A percentile compares a stretch with the other conserved stretches of the same genome.
phyloP scores from a whole-genome alignment of 2,329 filamentous ascomycete species.

The Coniosporium tulheliwenetii region DNA sequence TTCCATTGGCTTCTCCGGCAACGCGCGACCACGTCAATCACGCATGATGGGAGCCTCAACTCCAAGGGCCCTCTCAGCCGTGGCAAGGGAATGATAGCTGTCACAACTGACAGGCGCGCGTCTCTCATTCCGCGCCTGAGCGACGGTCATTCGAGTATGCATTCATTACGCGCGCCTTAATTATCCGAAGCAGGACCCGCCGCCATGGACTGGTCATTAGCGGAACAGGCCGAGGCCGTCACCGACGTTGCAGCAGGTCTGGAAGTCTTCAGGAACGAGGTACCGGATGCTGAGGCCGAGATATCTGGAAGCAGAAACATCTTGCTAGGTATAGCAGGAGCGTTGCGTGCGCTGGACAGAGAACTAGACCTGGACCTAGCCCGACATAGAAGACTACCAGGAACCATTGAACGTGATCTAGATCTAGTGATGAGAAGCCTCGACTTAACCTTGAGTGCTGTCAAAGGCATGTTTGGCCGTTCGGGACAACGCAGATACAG shows the following conservation, averaged over 20 bases:
- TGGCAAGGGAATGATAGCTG: too few species aligned
- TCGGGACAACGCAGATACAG: too few species aligned
- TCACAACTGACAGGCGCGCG: too few species aligned
- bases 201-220: constrained; percentile 8
- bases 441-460: constrained; percentile 33
- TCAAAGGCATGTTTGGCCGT: constrained; percentile 29
- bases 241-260: constrained; percentile 38
- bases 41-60: too few species aligned
- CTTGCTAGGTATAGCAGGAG: constrained; percentile 37
- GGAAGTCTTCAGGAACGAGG: constrained; percentile 30
- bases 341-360: constrained; percentile 31
- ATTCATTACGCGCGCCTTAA: too few species aligned
- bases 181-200: too few species aligned
- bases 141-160: too few species aligned
- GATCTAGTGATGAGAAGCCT: constrained; percentile 32
- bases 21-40: too few species aligned
- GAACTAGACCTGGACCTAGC: constrained; percentile 19
- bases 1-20: too few species aligned
- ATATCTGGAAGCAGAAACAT: constrained; percentile 38
- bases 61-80: too few species aligned
- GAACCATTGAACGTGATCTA: constrained; percentile 29
- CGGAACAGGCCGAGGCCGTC: constrained; percentile 29
- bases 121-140: too few species aligned
- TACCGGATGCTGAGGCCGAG: constrained; percentile 34
- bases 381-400: constrained; percentile 21